Conservation (phyloP, 768 basidiomycete species). For the Lepiota brunneoincarnata region DNA sequence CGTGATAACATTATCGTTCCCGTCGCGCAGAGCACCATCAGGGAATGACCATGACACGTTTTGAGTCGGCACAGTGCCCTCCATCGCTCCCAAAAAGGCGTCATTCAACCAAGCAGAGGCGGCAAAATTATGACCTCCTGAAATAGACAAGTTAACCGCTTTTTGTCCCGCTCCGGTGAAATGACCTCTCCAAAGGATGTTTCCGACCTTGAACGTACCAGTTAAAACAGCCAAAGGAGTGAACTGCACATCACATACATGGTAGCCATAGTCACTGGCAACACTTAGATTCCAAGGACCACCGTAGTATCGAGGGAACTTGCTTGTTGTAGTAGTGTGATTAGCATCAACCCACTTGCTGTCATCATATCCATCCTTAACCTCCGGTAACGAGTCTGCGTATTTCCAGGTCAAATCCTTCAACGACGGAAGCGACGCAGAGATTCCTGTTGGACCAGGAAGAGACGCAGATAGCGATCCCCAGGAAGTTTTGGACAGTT, state of each 20-base stretch:
- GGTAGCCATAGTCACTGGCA: conserved; percentile 1
- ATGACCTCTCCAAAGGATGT: conserved; percentile 2
- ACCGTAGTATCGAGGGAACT: conserved; percentile 3
- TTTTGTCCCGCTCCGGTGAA: neutral
- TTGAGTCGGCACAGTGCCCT: neutral
- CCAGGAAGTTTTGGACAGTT: neutral
- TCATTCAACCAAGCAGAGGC: neutral
- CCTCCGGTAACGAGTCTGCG: neutral
- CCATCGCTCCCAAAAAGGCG: neutral
- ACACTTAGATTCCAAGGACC: neutral
- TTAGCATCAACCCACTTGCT: neutral
- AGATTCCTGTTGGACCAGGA: neutral
- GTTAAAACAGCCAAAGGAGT: neutral
- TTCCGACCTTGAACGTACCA: neutral
- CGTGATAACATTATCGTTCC: neutral
- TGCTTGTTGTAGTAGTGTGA: neutral
- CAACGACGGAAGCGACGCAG: neutral
- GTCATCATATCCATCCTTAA: neutral
- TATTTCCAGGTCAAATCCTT: neutral
- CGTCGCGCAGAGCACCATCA: neutral
- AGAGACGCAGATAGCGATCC: neutral
- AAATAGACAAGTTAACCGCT: neutral
- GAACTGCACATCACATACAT: neutral
- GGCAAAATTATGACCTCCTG: neutral
- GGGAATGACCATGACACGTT: neutral